phyloP scores from a whole-genome alignment of 1,139 yeast genomes.

The Chernovozyma sophiae-reginae region DNA sequence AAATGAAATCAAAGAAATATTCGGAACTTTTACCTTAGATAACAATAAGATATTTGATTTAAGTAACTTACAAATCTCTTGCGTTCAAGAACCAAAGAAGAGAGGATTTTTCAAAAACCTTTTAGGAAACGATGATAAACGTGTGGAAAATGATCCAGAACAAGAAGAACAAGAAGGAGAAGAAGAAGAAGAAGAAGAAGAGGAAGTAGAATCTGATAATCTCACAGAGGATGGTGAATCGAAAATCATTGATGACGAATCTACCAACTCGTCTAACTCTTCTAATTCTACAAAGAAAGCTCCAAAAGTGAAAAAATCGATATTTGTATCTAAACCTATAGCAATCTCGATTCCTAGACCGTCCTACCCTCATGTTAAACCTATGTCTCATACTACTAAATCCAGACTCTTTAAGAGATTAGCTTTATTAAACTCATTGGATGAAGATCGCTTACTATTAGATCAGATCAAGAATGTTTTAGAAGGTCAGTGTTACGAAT shows the following conservation, averaged over 20 bases:
- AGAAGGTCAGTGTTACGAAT: constrained; percentile 55
- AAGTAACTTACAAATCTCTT: constrained; percentile 37
- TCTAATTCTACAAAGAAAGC: constrained; percentile 16
- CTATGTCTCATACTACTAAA: constrained; percentile 41
- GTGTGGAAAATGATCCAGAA: constrained; percentile 7
- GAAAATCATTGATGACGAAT: background rate
- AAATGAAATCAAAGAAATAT: constrained; percentile 26
- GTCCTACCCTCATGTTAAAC: constrained; percentile 38
- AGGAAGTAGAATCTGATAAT: constrained; percentile 2
- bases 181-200: constrained; percentile 10
- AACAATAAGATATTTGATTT: constrained; percentile 49
- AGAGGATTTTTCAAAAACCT: constrained; percentile 26
- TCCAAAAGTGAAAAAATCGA: constrained; percentile 13
- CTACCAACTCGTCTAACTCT: constrained; percentile 16
- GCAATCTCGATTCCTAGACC: constrained; percentile 23
- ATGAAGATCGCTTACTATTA: constrained; percentile 40
- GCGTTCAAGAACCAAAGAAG: constrained; percentile 19
- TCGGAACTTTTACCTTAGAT: constrained; percentile 45
- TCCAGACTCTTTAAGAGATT: constrained; percentile 26
- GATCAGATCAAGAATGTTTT: constrained; percentile 51
- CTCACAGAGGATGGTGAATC: background rate
- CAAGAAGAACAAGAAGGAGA: constrained; percentile 13
- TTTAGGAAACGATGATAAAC: constrained; percentile 20
- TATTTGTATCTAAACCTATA: constrained; percentile 12
- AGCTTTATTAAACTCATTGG: constrained; percentile 36